Conservation (phyloP, 495 filamentous ascomycete species). For the Lasiosphaeris hirsuta region DNA sequence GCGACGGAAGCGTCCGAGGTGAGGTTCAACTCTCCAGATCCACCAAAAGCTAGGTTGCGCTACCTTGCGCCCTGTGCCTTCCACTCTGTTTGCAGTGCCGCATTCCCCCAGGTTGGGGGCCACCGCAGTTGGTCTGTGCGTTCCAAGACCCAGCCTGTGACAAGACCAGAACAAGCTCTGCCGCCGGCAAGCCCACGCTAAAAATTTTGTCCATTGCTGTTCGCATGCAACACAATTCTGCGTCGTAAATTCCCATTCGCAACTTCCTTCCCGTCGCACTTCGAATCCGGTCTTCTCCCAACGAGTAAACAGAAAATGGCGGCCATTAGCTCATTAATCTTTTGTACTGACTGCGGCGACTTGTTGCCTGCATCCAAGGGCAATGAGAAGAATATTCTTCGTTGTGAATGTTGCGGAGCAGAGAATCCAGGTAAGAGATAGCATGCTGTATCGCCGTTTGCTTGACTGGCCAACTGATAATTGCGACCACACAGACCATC, state of each 20-base stretch:
- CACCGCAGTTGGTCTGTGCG: slow-evolving; percentile 5
- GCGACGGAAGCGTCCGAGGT: neutral
- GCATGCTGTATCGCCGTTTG: too few species aligned
- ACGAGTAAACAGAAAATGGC: slow-evolving; percentile 56
- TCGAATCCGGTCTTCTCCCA: neutral
- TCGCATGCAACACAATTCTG: neutral
- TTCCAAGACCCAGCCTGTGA: neutral
- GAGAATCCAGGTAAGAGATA: slow-evolving; percentile 66
- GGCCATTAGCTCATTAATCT: slow-evolving; percentile 83
- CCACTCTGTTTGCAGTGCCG: neutral
- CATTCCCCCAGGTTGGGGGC: neutral
- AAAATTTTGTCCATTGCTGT: slow-evolving; percentile 4
- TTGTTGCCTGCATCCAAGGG: slow-evolving; percentile 78
- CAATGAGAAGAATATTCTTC: slow-evolving; percentile 65
- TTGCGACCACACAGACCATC: slow-evolving; percentile 56
- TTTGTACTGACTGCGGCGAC: slow-evolving; percentile 92
- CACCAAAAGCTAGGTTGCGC: neutral
- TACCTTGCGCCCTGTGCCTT: neutral
- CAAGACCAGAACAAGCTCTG: neutral
- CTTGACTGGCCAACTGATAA: too few species aligned
- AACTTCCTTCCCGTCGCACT: neutral
- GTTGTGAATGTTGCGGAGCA: slow-evolving; percentile 81
- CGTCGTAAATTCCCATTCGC: neutral
- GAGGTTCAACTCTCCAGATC: neutral
- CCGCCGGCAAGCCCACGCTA: slow-evolving; percentile 7